Conservation (phyloP, 306 rosid genomes). For the Dicorynia guianensis region DNA sequence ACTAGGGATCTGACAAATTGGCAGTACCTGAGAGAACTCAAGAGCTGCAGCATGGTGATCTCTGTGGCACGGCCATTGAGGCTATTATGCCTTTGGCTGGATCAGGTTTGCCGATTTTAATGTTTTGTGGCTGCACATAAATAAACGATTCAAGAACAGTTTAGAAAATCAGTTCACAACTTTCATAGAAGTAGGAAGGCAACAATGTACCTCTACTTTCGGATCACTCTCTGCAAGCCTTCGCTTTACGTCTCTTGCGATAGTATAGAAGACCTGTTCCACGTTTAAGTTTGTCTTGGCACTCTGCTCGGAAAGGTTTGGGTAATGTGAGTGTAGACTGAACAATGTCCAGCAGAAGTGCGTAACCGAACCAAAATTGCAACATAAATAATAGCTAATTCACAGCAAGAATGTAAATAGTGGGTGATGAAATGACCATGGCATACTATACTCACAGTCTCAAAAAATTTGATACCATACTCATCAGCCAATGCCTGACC, state of each 20-base stretch:
- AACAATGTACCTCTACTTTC: constrained; percentile 21
- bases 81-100: constrained; percentile 18
- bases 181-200: neutral
- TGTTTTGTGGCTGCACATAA: constrained; percentile 33
- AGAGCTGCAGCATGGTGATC: constrained; percentile 35
- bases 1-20: neutral
- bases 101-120: constrained; percentile 38
- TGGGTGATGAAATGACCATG: neutral
- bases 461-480: constrained; percentile 42
- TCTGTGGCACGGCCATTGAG: neutral
- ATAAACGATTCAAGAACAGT: neutral
- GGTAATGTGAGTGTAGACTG: neutral
- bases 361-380: neutral
- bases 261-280: constrained; percentile 43
- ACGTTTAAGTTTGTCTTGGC: constrained; percentile 50
- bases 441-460: constrained; percentile 36
- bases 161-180: neutral
- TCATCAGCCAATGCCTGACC: constrained; percentile 50
- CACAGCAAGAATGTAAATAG: neutral
- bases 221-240: constrained; percentile 38
- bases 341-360: neutral
- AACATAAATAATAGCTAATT: neutral
- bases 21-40: constrained; percentile 1
- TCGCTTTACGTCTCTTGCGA: constrained; percentile 45
- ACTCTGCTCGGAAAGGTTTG: constrained; percentile 40